These are phyloP conservation scores for Hericium rajendrae DNA, from an alignment of 768 basidiomycete species.

Conservation along the genomic window DNA sequence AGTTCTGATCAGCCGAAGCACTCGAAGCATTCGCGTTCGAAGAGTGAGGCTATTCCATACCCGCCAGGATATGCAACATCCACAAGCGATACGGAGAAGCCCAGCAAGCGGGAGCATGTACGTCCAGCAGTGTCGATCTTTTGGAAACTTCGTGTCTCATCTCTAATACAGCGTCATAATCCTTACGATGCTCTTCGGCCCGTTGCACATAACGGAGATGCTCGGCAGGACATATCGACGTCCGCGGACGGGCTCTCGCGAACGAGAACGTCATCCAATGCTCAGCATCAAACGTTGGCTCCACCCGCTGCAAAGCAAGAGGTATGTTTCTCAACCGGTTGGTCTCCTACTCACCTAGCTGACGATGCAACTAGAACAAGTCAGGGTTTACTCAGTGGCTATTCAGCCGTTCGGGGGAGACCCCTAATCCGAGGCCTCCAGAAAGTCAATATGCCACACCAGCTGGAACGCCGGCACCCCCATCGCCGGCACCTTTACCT, in stretches of 20 bases:
- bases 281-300: not conserved
- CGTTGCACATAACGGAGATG: not conserved
- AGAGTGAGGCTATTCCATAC: conserved; percentile 9
- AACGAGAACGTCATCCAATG: not conserved
- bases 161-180: not conserved
- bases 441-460: not conserved
- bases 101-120: conserved; percentile 9
- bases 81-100: conserved; percentile 13
- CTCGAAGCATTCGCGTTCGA: conserved; percentile 8
- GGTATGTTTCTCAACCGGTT: not conserved
- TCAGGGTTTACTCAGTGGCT: not conserved
- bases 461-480: conserved; percentile 7
- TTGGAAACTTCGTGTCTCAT: not conserved
- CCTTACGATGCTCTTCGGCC: not conserved
- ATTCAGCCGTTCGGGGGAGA: not conserved
- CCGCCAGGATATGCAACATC: conserved; percentile 16
- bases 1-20: conserved; percentile 1
- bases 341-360: not conserved
- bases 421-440: not conserved
- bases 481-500: conserved; percentile 9
- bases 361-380: not conserved
- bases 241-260: not conserved
- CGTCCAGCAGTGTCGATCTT: not conserved
- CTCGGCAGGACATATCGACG: not conserved
- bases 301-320: not conserved